phyloP scores from a whole-genome alignment of 108 stramenopile species.

The Pseudonitzschia delicatissima region DNA sequence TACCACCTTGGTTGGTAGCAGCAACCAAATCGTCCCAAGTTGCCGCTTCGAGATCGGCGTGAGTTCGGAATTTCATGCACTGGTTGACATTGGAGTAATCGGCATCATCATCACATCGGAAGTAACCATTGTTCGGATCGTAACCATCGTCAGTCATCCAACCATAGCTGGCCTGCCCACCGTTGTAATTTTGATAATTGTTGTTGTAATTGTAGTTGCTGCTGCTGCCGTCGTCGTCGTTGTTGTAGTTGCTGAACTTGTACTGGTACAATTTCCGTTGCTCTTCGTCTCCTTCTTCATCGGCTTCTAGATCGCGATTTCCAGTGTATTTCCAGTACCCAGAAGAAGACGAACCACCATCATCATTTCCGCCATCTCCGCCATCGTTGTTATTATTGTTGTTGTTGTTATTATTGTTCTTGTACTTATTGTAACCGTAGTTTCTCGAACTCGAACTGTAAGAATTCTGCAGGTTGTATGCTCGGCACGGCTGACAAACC shows the following conservation, averaged over 20 bases:
- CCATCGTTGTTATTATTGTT: constrained; percentile 9
- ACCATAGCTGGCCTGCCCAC: neutral
- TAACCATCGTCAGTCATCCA: constrained; percentile 19
- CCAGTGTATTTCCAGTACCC: constrained; percentile 1
- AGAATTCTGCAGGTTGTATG: constrained; percentile 41
- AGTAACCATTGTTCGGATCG: constrained; percentile 38
- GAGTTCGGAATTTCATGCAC: constrained; percentile 57
- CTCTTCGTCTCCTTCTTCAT: neutral
- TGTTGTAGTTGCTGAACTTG: neutral
- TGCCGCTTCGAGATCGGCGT: constrained; percentile 39
- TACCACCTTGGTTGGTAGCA: constrained; percentile 50
- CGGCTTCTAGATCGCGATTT: neutral
- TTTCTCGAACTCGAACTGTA: neutral
- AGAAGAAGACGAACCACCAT: neutral
- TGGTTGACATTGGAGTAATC: constrained; percentile 64
- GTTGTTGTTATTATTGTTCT: constrained; percentile 20
- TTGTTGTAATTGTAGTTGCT: constrained; percentile 16
- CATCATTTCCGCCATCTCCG: no score
- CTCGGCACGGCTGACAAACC: constrained; percentile 51
- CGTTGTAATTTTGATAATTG: constrained; percentile 16
- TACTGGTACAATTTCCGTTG: no score
- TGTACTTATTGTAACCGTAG: constrained; percentile 7
- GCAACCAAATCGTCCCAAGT: constrained; percentile 41
- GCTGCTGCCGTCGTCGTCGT: neutral
- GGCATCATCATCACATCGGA: constrained; percentile 56